phyloP scores from a whole-genome alignment of 306 rosid species.

The Pterocarpus macrocarpus region DNA sequence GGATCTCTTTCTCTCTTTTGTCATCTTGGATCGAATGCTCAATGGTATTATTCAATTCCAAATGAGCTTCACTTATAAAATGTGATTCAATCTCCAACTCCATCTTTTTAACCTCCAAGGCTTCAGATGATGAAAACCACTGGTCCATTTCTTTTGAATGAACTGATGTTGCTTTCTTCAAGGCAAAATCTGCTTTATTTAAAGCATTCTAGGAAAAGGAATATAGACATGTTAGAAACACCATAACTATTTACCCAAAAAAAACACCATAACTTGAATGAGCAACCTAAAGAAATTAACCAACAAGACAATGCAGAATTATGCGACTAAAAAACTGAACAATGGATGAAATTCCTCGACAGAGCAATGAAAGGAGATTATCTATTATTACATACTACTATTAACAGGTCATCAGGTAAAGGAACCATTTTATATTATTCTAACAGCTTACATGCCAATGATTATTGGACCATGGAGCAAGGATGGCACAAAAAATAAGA shows the following conservation, averaged over 20 bases:
- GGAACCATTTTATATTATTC: not conserved
- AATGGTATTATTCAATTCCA: slow-evolving; percentile 62
- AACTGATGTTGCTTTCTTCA: slow-evolving; percentile 59
- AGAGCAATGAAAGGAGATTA: slow-evolving; percentile 8
- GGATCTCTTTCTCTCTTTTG: slow-evolving; percentile 66
- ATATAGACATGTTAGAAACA: slow-evolving; percentile 14
- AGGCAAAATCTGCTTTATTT: slow-evolving; percentile 57
- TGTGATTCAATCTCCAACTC: slow-evolving; percentile 82
- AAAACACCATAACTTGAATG: slow-evolving; percentile 34
- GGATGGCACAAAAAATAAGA: not conserved
- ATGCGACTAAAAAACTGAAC: not conserved
- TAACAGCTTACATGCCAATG: slow-evolving; percentile 10
- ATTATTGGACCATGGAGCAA: not conserved
- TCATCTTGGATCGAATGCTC: slow-evolving; percentile 71
- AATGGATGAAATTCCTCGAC: slow-evolving; percentile 17
- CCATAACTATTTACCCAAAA: too few species aligned
- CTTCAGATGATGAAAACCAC: slow-evolving; percentile 73
- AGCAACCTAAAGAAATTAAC: slow-evolving; percentile 28
- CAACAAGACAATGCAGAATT: slow-evolving; percentile 26
- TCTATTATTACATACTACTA: slow-evolving; percentile 6
- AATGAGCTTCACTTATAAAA: slow-evolving; percentile 62
- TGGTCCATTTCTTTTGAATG: slow-evolving; percentile 61
- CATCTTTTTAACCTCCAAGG: slow-evolving; percentile 76
- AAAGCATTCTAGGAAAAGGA: slow-evolving; percentile 67
- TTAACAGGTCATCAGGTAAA: not conserved